These are phyloP conservation scores for Raffaelea albimanens DNA, from an alignment of 2,329 filamentous ascomycete species.

Conservation along the genomic window DNA sequence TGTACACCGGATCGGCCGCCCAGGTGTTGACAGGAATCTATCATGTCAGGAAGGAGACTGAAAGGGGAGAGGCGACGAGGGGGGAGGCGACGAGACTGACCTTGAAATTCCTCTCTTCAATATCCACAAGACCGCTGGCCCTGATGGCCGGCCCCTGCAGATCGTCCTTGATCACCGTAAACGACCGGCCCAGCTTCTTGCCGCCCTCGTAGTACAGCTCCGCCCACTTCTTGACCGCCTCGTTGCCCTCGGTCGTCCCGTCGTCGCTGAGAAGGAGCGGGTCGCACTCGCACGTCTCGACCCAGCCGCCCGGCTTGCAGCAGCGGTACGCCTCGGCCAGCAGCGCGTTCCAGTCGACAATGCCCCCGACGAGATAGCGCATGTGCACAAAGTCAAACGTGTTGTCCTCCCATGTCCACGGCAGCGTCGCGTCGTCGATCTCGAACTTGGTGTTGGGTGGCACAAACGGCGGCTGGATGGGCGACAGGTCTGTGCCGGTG, in stretches of 20 bases:
- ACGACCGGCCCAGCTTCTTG: too few relatives aligned
- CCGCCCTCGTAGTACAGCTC: too few relatives aligned
- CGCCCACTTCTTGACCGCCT: too few relatives aligned
- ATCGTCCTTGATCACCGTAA: too few relatives aligned
- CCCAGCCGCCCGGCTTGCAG: constrained; percentile 41
- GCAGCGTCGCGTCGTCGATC: constrained; percentile 17
- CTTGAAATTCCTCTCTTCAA: too few relatives aligned
- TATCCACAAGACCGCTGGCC: too few relatives aligned
- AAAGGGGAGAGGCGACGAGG: too few relatives aligned
- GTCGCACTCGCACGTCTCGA: constrained; percentile 15
- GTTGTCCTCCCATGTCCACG: constrained; percentile 15
- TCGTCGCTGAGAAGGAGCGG: constrained; percentile 16
- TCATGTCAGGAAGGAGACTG: too few relatives aligned
- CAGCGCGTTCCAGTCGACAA: constrained; percentile 15
- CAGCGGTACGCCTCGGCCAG: constrained; percentile 13
- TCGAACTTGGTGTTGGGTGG: constrained; percentile 12
- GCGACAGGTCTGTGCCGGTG: constrained; percentile 32
- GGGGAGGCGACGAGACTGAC: too few relatives aligned
- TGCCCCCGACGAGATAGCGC: constrained; percentile 17
- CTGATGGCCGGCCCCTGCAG: too few relatives aligned
- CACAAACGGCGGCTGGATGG: constrained; percentile 18
- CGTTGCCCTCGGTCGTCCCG: constrained; percentile 10
- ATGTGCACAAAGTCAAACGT: constrained; percentile 19
- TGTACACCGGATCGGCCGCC: too few relatives aligned
- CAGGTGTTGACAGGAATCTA: too few relatives aligned